Percentiles rank a stretch among this genome's conserved stretches.
These are phyloP conservation scores for Fusarium haematococcum DNA, from an alignment of 2,329 filamentous ascomycete species.

Conservation along the genomic window DNA sequence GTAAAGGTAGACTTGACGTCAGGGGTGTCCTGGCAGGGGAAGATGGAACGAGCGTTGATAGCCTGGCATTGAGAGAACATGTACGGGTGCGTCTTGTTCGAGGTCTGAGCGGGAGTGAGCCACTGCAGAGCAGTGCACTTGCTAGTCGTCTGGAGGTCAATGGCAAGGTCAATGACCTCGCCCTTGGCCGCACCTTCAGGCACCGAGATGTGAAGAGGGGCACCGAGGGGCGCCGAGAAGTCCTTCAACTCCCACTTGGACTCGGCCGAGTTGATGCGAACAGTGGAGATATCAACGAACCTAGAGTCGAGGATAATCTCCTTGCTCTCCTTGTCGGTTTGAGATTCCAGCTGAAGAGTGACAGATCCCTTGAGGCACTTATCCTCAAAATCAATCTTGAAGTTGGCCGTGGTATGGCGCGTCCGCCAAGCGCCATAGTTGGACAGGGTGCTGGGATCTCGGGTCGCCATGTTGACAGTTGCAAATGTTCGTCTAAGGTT, in stretches of 20 bases:
- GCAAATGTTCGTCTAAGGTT: conserved; percentile 46
- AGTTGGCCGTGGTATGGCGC: conserved; percentile 82
- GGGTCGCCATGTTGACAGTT: conserved; percentile 51
- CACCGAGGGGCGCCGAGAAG: conserved; percentile 79
- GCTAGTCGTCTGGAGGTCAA: conserved; percentile 83
- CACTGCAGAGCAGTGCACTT: conserved; percentile 95
- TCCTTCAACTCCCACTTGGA: conserved; percentile 77
- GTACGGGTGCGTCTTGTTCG: conserved; percentile 95
- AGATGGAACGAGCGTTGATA: conserved; percentile 92
- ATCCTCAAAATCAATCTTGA: conserved; percentile 85
- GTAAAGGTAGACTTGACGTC: conserved; percentile 96
- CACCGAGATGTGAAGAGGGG: conserved; percentile 74
- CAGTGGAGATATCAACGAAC: conserved; percentile 77
- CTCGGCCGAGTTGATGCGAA: conserved; percentile 75
- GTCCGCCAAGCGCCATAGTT: conserved; percentile 93
- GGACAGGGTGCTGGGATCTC: conserved; percentile 90
- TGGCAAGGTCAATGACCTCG: conserved; percentile 66
- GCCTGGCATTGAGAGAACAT: conserved; percentile 99
- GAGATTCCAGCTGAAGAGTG: conserved; percentile 78
- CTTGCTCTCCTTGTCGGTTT: conserved; percentile 77
- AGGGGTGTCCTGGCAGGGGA: conserved; percentile 97
- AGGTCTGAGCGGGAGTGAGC: conserved; percentile 93
- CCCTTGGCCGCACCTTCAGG: conserved; percentile 67
- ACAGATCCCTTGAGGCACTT: conserved; percentile 84
- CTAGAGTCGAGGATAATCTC: conserved; percentile 93